These are phyloP conservation scores for Zygosaccharomyces pseudorouxii DNA, from an alignment of 805 yeast genomes.

Conservation along the genomic window DNA sequence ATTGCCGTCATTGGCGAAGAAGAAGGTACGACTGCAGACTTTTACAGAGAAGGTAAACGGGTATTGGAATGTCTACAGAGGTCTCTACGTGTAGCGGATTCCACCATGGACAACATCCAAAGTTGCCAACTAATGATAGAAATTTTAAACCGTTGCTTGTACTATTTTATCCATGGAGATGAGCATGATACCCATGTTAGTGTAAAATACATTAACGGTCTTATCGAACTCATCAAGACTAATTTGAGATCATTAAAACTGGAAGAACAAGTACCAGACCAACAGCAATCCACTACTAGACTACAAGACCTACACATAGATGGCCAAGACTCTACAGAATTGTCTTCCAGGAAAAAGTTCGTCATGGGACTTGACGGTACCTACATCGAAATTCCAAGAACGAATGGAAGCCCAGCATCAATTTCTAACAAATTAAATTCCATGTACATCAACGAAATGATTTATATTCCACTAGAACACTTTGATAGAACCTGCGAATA, in stretches of 20 bases:
- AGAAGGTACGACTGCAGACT: slow-evolving; percentile 39
- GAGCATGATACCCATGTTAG: slow-evolving; percentile 44
- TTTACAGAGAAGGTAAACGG: slow-evolving; percentile 54
- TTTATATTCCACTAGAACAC: slow-evolving; percentile 38
- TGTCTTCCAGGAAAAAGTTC: slow-evolving; percentile 7
- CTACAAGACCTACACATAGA: slow-evolving; percentile 15
- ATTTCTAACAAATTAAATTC: slow-evolving; percentile 32
- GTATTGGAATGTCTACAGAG: slow-evolving; percentile 90
- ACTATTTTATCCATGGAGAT: slow-evolving; percentile 56
- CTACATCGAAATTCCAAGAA: slow-evolving; percentile 18
- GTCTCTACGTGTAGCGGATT: slow-evolving; percentile 84
- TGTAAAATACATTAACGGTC: slow-evolving; percentile 72
- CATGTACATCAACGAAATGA: slow-evolving; percentile 29
- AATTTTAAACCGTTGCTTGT: slow-evolving; percentile 78
- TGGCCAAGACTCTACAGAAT: slow-evolving; percentile 23
- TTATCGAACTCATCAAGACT: slow-evolving; percentile 74
- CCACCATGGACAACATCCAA: slow-evolving; percentile 71
- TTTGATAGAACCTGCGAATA: slow-evolving; percentile 71
- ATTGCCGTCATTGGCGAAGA: slow-evolving; percentile 44
- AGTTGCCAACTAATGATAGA: slow-evolving; percentile 81
- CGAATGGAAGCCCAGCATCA: slow-evolving; percentile 17
- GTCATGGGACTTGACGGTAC: slow-evolving; percentile 31
- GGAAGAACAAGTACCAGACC: slow-evolving; percentile 34
- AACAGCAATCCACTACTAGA: slow-evolving; percentile 2
- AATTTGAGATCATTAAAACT: slow-evolving; percentile 40